Evolutionary conservation across 306 rosid genomes (phyloP).

Genomic region (Prunus dulcis): DNA sequence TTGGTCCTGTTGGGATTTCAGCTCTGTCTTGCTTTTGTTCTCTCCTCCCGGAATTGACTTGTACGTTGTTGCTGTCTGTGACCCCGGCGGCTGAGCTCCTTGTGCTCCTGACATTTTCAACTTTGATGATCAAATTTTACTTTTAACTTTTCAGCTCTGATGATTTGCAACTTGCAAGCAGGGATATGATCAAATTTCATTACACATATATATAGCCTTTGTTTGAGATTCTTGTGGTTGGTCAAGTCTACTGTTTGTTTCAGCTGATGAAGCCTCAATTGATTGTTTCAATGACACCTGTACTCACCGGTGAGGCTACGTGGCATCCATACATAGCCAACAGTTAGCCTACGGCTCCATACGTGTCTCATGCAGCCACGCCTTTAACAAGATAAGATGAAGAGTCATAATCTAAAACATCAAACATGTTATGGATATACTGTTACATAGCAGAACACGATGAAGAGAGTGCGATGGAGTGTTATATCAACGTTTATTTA

Average conservation of each 20-base stretch:
- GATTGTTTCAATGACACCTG: background rate
- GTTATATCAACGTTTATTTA: too few species aligned
- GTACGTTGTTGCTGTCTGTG: constrained; percentile 63
- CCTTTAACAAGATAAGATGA: background rate
- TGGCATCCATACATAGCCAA: background rate
- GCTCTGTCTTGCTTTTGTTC: constrained; percentile 57
- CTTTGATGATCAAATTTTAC: background rate
- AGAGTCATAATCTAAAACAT: background rate
- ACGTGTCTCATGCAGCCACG: background rate
- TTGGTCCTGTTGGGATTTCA: constrained; percentile 55
- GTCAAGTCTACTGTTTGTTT: background rate
- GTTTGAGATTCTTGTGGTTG: background rate
- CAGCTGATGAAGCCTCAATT: background rate
- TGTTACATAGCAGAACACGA: too few species aligned
- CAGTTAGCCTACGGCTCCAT: background rate
- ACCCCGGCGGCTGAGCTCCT: constrained; percentile 65
- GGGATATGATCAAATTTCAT: too few species aligned
- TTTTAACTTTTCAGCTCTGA: background rate
- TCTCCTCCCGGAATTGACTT: constrained; percentile 62
- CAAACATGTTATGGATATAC: too few species aligned
- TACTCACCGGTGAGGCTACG: background rate
- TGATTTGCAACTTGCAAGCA: background rate
- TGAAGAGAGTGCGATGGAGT: too few species aligned
- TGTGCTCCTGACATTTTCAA: constrained; percentile 79
- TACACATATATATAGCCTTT: background rate